These are phyloP conservation scores for Glycyrrhiza uralensis DNA, from an alignment of 306 rosid species.

Conservation along the genomic window DNA sequence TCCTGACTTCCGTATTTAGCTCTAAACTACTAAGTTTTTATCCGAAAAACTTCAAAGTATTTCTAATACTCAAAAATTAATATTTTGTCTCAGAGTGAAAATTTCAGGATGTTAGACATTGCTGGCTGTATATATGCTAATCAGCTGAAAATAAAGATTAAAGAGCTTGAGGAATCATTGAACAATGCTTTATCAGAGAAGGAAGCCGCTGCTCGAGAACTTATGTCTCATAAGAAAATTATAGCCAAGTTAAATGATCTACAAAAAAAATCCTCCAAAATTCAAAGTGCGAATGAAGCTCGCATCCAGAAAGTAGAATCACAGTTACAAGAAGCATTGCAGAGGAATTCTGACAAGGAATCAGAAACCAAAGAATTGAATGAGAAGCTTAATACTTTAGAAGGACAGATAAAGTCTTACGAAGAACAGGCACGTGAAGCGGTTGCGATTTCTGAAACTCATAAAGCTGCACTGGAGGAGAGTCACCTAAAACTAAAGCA, in stretches of 20 bases:
- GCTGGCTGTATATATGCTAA: no score
- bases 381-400: slow-evolving; percentile 52
- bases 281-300: slow-evolving; percentile 48
- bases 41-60: no score
- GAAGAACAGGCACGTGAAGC: slow-evolving; percentile 55
- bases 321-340: slow-evolving; percentile 57
- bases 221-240: slow-evolving; percentile 61
- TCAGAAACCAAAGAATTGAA: slow-evolving; percentile 71
- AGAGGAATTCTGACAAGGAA: slow-evolving; percentile 56
- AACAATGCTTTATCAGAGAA: slow-evolving; percentile 60
- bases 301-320: slow-evolving; percentile 51
- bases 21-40: no score
- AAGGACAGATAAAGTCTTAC: slow-evolving; percentile 47
- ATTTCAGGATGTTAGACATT: slow-evolving; percentile 55
- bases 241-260: slow-evolving; percentile 59
- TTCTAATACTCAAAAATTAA: no score
- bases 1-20: no score
- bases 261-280: slow-evolving; percentile 64
- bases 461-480: slow-evolving; percentile 54
- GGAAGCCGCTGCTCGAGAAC: slow-evolving; percentile 52
- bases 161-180: slow-evolving; percentile 70
- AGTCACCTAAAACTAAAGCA: slow-evolving; percentile 54
- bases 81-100: no score
- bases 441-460: slow-evolving; percentile 40
- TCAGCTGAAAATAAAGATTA: slow-evolving; percentile 75